Percentiles rank a stretch among this genome's conserved stretches.
Evolutionary conservation across 768 basidiomycete genomes (phyloP).

Genomic region (Amanita polypyramis): DNA sequence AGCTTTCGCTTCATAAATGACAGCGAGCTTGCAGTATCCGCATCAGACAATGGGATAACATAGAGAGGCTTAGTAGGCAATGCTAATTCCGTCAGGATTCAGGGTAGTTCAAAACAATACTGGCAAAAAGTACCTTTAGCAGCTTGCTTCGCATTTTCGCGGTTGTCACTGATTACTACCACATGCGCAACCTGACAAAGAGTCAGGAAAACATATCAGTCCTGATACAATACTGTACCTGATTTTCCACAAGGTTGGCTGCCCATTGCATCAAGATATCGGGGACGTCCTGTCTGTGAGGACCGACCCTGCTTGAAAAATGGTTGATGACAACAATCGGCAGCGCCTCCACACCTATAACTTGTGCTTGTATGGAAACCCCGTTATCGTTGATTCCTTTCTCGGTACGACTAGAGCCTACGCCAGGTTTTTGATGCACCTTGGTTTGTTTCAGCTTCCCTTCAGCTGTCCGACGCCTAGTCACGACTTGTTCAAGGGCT

Average conservation of each 20-base stretch:
- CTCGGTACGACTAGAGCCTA: not conserved
- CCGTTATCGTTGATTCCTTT: slow-evolving; percentile 16
- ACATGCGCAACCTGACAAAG: slow-evolving; percentile 77
- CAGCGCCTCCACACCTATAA: slow-evolving; percentile 46
- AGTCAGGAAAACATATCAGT: not conserved
- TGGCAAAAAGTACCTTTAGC: slow-evolving; percentile 48
- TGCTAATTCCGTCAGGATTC: slow-evolving; percentile 30
- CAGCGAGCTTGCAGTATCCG: slow-evolving; percentile 70
- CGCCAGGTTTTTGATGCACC: not conserved
- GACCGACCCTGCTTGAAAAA: slow-evolving; percentile 50
- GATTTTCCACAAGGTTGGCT: slow-evolving; percentile 69
- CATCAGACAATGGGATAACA: slow-evolving; percentile 73
- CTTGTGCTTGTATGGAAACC: slow-evolving; percentile 25
- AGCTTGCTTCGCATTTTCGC: slow-evolving; percentile 77
- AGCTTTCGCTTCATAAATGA: slow-evolving; percentile 77
- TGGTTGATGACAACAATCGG: slow-evolving; percentile 85
- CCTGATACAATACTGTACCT: slow-evolving; percentile 30
- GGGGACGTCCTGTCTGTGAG: slow-evolving; percentile 59
- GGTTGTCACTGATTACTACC: slow-evolving; percentile 81
- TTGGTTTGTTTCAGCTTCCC: slow-evolving; percentile 26
- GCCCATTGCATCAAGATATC: slow-evolving; percentile 78
- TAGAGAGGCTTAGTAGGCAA: slow-evolving; percentile 78
- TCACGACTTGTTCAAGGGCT: slow-evolving; percentile 57
- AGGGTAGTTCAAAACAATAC: not conserved
- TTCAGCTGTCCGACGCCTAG: slow-evolving; percentile 35